Evolutionary conservation across 2,329 filamentous ascomycete species (phyloP), one percentile per base, ranked within the genome.

Genomic region (Karstenula rhodostoma): DNA sequence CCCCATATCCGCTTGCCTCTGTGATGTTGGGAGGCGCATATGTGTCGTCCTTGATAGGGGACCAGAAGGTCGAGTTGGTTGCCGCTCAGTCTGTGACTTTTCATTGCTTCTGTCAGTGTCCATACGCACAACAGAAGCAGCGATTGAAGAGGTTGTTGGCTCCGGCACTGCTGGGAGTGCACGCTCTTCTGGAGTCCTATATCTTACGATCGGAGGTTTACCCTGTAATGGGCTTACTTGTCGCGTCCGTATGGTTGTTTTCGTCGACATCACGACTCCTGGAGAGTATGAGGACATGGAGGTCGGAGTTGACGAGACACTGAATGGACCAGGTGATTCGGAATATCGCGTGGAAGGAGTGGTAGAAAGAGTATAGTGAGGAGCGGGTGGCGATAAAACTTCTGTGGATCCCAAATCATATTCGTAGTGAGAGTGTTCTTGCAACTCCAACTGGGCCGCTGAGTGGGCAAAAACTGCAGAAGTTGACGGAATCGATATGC

Each of bases 271-370:
- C 74, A 87, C 77, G 4, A 89, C 76, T 3, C 86, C 85, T 3
- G 91, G 89, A 17, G 90, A 93, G 68, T 90, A 89, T 17, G 90
- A 93, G 8, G 89, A 90, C 64, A 91, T 88, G 10, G 91, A 93
- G 4, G 90, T 93, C 7, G 91, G 91, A 3, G 91, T 93, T 0
- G 90, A 93, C 60, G 91, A 90, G 63, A 90, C 85, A 72, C 90
- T 93, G 76, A 92, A 93, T 5, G 87, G 80, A 2, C 89, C 87
- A 12, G 89, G 87, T 1, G 91, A 93, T 58, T 88, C 90, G 1
- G 90, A 92, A 69, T 90, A 93, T 62, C 89, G 83, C 1, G 91
- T 93, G 4, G 90, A 93, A 40, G 90, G 90, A 60, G 90, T 93
- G 25, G 83, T 87, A 62, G 90, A 92, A 56, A 88, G 83, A 2